A percentile compares a stretch with the other conserved stretches of the same genome.
These are phyloP conservation scores for Symbiodinium natans DNA, from an alignment of 73 alveolate genomes.

Conservation along the genomic window DNA sequence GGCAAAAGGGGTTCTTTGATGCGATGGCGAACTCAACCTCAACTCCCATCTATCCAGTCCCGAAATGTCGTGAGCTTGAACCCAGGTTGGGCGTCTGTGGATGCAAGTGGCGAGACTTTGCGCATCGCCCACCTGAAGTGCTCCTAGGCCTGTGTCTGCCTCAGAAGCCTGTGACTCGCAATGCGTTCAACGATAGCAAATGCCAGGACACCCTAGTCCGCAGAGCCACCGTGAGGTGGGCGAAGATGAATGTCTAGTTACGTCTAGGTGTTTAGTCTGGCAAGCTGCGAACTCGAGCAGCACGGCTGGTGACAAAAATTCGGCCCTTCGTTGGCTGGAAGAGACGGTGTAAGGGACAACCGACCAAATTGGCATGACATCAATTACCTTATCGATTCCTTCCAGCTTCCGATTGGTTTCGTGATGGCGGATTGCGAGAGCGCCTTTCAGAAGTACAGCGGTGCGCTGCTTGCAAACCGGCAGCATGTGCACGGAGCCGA, in stretches of 20 bases:
- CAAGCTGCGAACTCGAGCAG: neutral
- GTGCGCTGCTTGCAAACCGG: neutral
- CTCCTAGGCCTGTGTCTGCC: neutral
- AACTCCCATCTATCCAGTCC: too few species aligned
- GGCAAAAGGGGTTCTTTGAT: too few species aligned
- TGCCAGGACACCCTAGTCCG: too few species aligned
- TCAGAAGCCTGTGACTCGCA: too few species aligned
- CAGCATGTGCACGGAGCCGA: neutral
- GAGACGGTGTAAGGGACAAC: too few species aligned
- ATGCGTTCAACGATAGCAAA: too few species aligned
- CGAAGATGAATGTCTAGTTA: neutral
- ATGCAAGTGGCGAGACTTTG: conserved; percentile 13
- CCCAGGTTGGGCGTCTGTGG: conserved; percentile 2
- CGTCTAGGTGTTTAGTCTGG: neutral
- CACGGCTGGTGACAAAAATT: neutral
- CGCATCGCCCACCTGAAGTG: conserved; percentile 5
- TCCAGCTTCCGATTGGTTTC: neutral
- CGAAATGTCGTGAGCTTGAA: neutral
- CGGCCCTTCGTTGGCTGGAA: neutral
- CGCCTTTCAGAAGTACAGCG: neutral
- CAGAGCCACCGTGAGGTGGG: too few species aligned
- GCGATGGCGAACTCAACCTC: too few species aligned
- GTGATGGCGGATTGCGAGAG: neutral
- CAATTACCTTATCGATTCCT: too few species aligned
- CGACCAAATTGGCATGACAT: too few species aligned